These are phyloP conservation scores for Spergularia azorica DNA, from an alignment of 179 eudicot genomes.

Conservation along the genomic window DNA sequence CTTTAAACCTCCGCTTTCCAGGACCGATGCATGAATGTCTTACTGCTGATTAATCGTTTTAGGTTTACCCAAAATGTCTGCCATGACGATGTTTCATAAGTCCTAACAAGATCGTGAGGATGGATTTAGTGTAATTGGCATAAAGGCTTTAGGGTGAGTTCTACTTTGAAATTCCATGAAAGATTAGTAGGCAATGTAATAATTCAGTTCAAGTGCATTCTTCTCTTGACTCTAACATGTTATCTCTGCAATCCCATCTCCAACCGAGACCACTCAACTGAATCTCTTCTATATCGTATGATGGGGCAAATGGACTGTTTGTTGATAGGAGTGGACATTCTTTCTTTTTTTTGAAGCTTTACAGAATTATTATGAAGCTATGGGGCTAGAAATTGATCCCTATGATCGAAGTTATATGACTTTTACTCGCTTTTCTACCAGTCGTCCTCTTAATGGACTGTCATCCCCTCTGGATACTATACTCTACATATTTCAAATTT, in stretches of 20 bases:
- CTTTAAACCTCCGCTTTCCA: too few species aligned
- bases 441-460: not conserved
- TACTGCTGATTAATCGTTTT: not conserved
- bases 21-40: not conserved
- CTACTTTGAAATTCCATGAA: not conserved
- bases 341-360: too few species aligned
- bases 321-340: too few species aligned
- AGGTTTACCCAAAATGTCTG: not conserved
- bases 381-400: too few species aligned
- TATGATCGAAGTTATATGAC: too few species aligned
- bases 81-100: not conserved
- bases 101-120: not conserved
- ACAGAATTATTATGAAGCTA: too few species aligned
- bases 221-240: not conserved
- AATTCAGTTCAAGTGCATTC: not conserved
- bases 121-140: not conserved
- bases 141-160: not conserved
- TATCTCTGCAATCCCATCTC: too few species aligned
- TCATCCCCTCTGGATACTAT: not conserved
- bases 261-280: too few species aligned
- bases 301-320: too few species aligned
- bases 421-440: too few species aligned
- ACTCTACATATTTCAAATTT: too few species aligned
- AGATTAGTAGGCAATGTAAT: not conserved
- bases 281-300: too few species aligned